Conservation (phyloP, 345 rosid species). For the Linum trigynum region DNA sequence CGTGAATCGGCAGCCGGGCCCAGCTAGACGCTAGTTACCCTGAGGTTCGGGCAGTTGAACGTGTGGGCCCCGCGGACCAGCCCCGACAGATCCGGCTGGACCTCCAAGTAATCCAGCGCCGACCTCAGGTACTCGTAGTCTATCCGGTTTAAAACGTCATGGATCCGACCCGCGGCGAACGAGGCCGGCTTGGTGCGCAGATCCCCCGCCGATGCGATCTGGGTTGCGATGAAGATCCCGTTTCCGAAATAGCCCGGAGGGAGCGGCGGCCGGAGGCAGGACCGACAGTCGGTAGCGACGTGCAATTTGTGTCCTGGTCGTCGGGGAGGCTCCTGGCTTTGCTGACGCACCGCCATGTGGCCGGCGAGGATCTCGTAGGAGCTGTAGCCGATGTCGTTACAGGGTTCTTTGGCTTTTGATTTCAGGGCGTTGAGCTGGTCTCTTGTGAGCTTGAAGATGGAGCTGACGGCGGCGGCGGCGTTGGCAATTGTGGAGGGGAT, state of each 20-base stretch:
- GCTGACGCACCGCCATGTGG: conserved; percentile 79
- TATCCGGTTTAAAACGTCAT: conserved; percentile 74
- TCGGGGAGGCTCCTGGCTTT: conserved; percentile 20
- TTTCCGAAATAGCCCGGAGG: conserved; percentile 93
- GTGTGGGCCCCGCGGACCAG: conserved; percentile 79
- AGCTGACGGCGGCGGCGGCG: conserved; percentile 1
- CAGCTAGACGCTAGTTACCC: conserved; percentile 89
- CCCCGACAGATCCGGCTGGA: conserved; percentile 72
- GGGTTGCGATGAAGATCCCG: conserved; percentile 83
- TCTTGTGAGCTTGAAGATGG: conserved; percentile 55
- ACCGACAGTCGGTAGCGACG: conserved; percentile 84
- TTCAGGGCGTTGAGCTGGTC: conserved; percentile 65
- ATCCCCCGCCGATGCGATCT: conserved; percentile 59
- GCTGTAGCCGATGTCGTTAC: conserved; percentile 58
- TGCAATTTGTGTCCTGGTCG: conserved; percentile 41
- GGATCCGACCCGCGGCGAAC: conserved; percentile 71
- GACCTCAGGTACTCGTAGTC: conserved; percentile 79
- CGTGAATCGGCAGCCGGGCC: conserved; percentile 78
- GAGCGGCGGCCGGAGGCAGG: conserved; percentile 62
- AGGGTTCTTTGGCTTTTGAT: conserved; percentile 67
- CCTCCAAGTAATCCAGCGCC: conserved; percentile 87
- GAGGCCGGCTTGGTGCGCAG: conserved; percentile 63
- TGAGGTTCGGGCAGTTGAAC: conserved; percentile 72
- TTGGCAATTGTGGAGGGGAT: conserved; percentile 10
- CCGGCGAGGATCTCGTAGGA: conserved; percentile 91